Conservation (phyloP, 768 basidiomycete genomes). For the Termitomyces sp. region DNA sequence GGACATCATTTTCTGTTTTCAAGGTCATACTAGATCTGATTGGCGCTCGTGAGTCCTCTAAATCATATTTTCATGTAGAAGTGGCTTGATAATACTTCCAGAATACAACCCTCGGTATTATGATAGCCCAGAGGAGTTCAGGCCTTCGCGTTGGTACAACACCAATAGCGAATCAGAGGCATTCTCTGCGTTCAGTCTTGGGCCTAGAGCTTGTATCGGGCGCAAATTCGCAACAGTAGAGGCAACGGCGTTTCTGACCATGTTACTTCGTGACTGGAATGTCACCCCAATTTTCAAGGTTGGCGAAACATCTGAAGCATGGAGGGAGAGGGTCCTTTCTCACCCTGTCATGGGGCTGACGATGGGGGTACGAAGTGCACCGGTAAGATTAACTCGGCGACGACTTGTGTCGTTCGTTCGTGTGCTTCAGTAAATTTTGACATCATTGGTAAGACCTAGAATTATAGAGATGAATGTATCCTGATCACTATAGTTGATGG, state of each 20-base stretch:
- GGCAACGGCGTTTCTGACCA: conserved; percentile 44
- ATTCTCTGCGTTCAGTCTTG: conserved; percentile 40
- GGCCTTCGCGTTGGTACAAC: conserved; percentile 46
- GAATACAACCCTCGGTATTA: conserved; percentile 48
- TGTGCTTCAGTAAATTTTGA: neutral
- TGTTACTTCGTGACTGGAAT: conserved; percentile 46
- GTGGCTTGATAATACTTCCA: conserved; percentile 12
- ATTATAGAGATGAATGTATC: no score
- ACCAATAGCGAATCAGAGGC: conserved; percentile 32
- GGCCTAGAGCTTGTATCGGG: conserved; percentile 50
- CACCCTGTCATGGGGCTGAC: conserved; percentile 28
- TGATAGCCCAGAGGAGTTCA: conserved; percentile 38
- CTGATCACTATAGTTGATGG: no score
- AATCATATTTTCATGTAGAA: neutral
- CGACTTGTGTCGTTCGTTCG: neutral
- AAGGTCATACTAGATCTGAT: conserved; percentile 41
- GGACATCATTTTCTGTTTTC: neutral
- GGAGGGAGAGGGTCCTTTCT: conserved; percentile 29
- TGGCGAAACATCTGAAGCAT: conserved; percentile 32
- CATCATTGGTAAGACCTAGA: no score
- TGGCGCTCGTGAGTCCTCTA: conserved; percentile 35
- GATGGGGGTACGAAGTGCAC: conserved; percentile 25
- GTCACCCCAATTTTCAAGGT: conserved; percentile 35
- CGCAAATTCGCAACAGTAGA: conserved; percentile 50
- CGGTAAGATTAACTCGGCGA: conserved; percentile 23